phyloP scores from a whole-genome alignment of 345 rosid species.

The Pelargonium nanum region DNA sequence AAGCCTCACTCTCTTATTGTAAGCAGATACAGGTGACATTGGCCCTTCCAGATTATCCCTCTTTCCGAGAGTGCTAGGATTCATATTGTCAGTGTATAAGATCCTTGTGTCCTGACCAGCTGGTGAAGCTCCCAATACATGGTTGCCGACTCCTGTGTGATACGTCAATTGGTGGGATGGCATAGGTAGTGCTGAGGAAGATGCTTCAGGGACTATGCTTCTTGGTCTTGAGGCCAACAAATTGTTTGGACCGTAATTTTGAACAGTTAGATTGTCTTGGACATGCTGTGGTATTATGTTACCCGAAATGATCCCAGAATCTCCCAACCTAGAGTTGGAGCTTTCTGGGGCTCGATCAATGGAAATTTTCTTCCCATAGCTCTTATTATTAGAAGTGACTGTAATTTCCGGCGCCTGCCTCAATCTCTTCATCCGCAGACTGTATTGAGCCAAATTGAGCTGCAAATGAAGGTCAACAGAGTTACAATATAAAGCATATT shows the following conservation, averaged over 20 bases:
- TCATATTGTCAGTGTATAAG: slow-evolving; percentile 43
- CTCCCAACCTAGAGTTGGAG: slow-evolving; percentile 43
- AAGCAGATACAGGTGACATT: slow-evolving; percentile 46
- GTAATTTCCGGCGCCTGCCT: slow-evolving; percentile 57
- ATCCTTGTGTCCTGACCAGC: slow-evolving; percentile 59
- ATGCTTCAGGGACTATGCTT: slow-evolving; percentile 42
- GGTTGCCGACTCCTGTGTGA: slow-evolving; percentile 37
- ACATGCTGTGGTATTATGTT: slow-evolving; percentile 43
- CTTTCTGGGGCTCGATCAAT: slow-evolving; percentile 58
- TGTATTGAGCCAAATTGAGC: slow-evolving; percentile 61
- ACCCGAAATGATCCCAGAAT: slow-evolving; percentile 37
- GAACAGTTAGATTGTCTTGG: slow-evolving; percentile 46
- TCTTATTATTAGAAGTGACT: slow-evolving; percentile 49
- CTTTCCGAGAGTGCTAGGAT: slow-evolving; percentile 45
- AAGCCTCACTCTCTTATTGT: slow-evolving; percentile 54
- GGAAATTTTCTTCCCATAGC: slow-evolving; percentile 69
- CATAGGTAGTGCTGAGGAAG: slow-evolving; percentile 36
- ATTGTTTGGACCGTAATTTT: slow-evolving; percentile 44
- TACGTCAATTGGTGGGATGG: slow-evolving; percentile 47
- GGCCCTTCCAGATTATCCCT: slow-evolving; percentile 68
- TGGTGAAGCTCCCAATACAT: slow-evolving; percentile 48
- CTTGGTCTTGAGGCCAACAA: slow-evolving; percentile 42
- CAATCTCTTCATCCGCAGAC: slow-evolving; percentile 59
- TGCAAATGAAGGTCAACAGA: slow-evolving; percentile 22
- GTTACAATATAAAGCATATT: slow-evolving; percentile 2